Evolutionary conservation across 139 green algal genomes (phyloP), one percentile per base, ranked within the genome.

Genomic region (Microglena sp.): DNA sequence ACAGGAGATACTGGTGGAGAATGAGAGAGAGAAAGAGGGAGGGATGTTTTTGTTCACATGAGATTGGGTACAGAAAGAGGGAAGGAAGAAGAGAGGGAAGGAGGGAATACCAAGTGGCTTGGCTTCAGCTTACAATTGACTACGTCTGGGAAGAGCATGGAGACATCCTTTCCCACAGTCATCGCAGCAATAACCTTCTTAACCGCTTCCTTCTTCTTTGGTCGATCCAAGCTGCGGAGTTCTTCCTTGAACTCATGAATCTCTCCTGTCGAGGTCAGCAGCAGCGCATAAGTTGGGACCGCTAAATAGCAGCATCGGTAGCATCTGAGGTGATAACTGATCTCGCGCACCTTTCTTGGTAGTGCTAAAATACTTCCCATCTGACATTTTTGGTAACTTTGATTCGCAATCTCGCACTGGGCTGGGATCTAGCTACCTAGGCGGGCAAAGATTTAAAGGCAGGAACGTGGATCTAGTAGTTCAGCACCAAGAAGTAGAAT

Each of bases 121-220:
- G 40, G 15, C 40, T 79, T 89, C 5, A 90, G 68, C 74, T 87
- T 98, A 78, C 90, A 97, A 77, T 99, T 99, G 35, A 97, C 88
- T 18, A 99, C 92, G 57, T 97, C 88, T 7, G 90, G 85, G 72
- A 96, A 97, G 24, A 96, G 80, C 82, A 89, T 89, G 29, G 82
- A 88, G 15, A 97, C 92, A 65, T 97, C 92, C 77, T 98, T 96
- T 34, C 94, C 94, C 24, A 99, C 94, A n/a, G 94, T 99, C 94
- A 99, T 99, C 0, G 93, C 93, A 40, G 84, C 84, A 63, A 94
- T 95, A 27, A 94, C 85, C 75, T 97, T 97, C 79, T 99, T 99
- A 1, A 99, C 90, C 0, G 89, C 90, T 70, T 97, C 90, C 70
- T 97, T 98, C 67, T 91, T 87, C 72, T 93, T 96, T 3, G 60